Conservation (phyloP, 345 rosid genomes). For the Populus euphratica region DNA sequence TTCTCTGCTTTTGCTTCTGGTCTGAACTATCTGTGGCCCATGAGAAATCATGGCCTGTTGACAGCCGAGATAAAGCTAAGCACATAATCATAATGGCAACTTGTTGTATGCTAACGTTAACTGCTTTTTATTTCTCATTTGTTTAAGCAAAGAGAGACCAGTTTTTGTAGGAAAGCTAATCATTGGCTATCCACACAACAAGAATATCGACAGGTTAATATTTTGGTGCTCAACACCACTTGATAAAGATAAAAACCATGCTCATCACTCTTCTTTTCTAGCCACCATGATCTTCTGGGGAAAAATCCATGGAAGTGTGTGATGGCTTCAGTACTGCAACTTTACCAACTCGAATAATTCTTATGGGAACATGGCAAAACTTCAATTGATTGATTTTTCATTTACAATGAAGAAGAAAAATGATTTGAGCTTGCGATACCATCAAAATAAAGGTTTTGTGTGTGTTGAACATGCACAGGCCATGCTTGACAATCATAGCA, state of each 20-base stretch:
- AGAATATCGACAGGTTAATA: not conserved
- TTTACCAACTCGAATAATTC: too few species aligned
- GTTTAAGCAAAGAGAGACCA: not conserved
- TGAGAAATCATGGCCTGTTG: conserved; percentile 40
- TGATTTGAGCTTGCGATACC: too few species aligned
- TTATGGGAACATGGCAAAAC: not conserved
- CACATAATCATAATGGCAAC: conserved; percentile 47
- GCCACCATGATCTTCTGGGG: not conserved
- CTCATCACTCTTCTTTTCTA: not conserved
- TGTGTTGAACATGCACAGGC: not conserved
- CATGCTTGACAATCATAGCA: not conserved
- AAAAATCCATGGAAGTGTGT: too few species aligned
- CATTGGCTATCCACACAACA: conserved; percentile 18
- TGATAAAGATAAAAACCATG: not conserved
- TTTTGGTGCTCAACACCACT: not conserved
- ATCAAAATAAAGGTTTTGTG: not conserved
- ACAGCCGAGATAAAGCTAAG: conserved; percentile 38
- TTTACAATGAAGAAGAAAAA: not conserved
- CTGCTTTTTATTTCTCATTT: not conserved
- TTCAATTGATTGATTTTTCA: not conserved
- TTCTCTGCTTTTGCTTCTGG: conserved; percentile 18
- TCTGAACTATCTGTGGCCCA: conserved; percentile 20
- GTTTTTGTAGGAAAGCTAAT: conserved; percentile 15
- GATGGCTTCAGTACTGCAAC: not conserved
- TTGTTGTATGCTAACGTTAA: conserved; percentile 33